These are phyloP conservation scores for Paramecium primaurelia DNA, from an alignment of 73 alveolate genomes.

Conservation along the genomic window DNA sequence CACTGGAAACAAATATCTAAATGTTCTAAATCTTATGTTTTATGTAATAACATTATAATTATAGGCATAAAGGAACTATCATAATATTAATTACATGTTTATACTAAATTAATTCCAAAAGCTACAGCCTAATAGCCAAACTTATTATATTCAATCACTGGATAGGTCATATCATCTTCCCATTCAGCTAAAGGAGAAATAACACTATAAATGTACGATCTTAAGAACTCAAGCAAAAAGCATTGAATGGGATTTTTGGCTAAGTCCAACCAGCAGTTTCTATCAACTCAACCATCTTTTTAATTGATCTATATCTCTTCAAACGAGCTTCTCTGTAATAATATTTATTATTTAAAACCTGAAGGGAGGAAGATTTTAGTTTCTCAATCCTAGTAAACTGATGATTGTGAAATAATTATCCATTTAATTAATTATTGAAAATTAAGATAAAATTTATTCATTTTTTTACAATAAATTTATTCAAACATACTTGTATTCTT, in stretches of 20 bases:
- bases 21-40: constrained; percentile 56
- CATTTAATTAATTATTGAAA: constrained; percentile 28
- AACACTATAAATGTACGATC: constrained; percentile 61
- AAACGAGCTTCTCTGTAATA: constrained; percentile 81
- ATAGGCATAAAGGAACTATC: constrained; percentile 62
- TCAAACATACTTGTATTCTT: not conserved
- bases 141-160: constrained; percentile 66
- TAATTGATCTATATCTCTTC: constrained; percentile 80
- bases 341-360: constrained; percentile 15
- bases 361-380: constrained; percentile 63
- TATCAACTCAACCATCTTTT: constrained; percentile 85
- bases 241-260: constrained; percentile 75
- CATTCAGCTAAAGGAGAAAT: constrained; percentile 70
- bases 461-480: not conserved
- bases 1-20: constrained; percentile 62
- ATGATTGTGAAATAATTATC: constrained; percentile 65
- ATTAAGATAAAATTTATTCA: not conserved
- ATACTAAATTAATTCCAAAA: constrained; percentile 55
- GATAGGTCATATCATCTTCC: constrained; percentile 88
- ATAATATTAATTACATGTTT: not conserved
- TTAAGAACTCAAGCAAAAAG: constrained; percentile 72
- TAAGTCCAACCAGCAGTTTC: constrained; percentile 78
- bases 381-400: constrained; percentile 60
- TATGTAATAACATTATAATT: constrained; percentile 55
- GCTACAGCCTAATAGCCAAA: constrained; percentile 56